Base-by-base conservation (phyloP, 2,329 filamentous ascomycete genomes). In the Elsinoe australis region DNA sequence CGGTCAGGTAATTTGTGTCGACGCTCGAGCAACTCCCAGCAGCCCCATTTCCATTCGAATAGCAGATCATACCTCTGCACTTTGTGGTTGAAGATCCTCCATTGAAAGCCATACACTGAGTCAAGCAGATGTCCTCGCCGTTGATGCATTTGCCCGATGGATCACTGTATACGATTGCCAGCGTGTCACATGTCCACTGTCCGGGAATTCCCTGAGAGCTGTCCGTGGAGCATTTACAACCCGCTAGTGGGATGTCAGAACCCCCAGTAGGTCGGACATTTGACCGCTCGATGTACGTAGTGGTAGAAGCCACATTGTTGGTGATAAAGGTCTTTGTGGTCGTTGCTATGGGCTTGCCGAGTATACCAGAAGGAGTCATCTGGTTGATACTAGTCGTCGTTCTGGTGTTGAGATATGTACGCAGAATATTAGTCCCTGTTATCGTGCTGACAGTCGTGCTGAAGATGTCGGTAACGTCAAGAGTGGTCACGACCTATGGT, bases 401-500 rank as follows among this genome's bases (percentile, higher is more conserved):
- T 10, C 10, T 14, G 10, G 29, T 31, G 7, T 31, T 31, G 10
- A 12, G 29, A 10, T 10, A 10, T 14, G 29, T 31, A 3, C 10
- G 10, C 10, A 31, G 4, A 12, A 14, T 31, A 14, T 31, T 31
- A 28, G 24, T 49, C 15, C 32, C 39, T 22, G 41, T 41, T 5
- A 19, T 55, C 39, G 39, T 55, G 19, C 56, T 58, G 53, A 55
- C 64, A 53, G 42, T 47, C 4, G 29, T 31, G 29, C 10, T 12
- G 29, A 31, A 31, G 29, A 14, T 31, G 14, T 31, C 29, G 14
- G 29, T 31, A 9, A 31, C 29, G 29, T 31, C 29, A 9, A 31
- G 29, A 12, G 29, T 31, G 14, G 29, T 31, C 10, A 31, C 29
- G 7, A 14, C 14, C 29, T 31, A 8, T 31, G 14, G 14, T 3